Base-by-base conservation (phyloP, 768 basidiomycete genomes). In the Zangia roseola region DNA sequence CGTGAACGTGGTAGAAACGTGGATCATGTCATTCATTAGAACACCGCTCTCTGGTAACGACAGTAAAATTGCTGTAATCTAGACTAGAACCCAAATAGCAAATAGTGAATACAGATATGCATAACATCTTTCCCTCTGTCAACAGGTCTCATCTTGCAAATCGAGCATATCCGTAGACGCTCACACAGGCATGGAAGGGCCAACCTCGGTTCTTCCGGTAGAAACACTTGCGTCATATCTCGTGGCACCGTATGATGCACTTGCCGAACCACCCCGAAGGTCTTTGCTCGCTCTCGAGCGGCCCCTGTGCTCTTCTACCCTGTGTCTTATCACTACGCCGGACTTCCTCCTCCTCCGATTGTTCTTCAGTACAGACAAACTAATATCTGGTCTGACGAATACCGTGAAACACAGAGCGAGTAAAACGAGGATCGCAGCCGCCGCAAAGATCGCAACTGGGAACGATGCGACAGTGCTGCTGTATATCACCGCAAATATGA, bases 401-500 rank as follows among this genome's bases (percentile, higher is more conserved):
- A 65, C 64, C 3, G 85, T 68, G 40, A 83, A 59, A 25, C 69
- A 48, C 10, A 87, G 70, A 0, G 78, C 72, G n/a, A 71, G 57
- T 33, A 76, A 59, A 24, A 85, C 67, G n/a, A 90, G 61, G n/a
- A 62, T 69, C 1, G 77, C 76, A 5, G 85, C 86, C 10, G 80
- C 67, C 14, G 67, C 74, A 55, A 90, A 91, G 57, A 90, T 82
- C 1, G 84, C 78, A 67, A 81, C 80, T 0, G 88, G 88, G 59
- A 75, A 86, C 17, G 67, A 71, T 0, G 75, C 80, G 26, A 89
- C 86, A 3, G 83, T 86, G 30, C 64, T 65, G 45, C 80, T 76
- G 64, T 88, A 91, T 19, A 85, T 76, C 38, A 81, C 41, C 5
- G 83, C 86, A 59, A 86, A 91, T 6, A 90, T 55, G 35, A 80